These are phyloP conservation scores for Xylariaceae sp. DNA, from an alignment of 2,329 filamentous ascomycete species.

Conservation along the genomic window DNA sequence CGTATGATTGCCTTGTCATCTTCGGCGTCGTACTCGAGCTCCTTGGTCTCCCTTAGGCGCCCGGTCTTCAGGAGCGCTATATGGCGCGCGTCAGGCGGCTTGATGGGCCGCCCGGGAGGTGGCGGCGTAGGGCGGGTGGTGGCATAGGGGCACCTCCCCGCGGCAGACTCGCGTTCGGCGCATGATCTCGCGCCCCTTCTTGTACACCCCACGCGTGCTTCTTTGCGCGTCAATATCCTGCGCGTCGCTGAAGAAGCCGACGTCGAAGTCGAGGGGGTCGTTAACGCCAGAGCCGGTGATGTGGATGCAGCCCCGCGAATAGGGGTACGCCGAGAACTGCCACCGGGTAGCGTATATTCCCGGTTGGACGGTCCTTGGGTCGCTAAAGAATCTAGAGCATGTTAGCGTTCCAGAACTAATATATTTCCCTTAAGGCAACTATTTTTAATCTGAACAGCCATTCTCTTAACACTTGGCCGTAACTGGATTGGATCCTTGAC, in stretches of 20 bases:
- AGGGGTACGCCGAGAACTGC: constrained; percentile 48
- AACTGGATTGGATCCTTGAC: neutral
- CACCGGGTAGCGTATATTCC: constrained; percentile 41
- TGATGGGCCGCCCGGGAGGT: constrained; percentile 32
- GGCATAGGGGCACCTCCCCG: constrained; percentile 31
- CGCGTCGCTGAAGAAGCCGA: constrained; percentile 18
- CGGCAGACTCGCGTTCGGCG: constrained; percentile 44
- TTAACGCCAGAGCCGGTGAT: constrained; percentile 30
- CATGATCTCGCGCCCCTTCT: constrained; percentile 50
- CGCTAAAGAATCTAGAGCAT: constrained; percentile 2
- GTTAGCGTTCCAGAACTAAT: constrained; percentile 1
- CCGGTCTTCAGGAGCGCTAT: constrained; percentile 15
- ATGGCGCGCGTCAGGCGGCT: constrained; percentile 18
- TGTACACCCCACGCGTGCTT: constrained; percentile 55
- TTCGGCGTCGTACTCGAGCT: constrained; percentile 33
- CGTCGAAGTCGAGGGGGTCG: constrained; percentile 4
- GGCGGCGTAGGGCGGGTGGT: constrained; percentile 33
- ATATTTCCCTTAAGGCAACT: no score
- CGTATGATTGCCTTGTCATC: constrained; percentile 36
- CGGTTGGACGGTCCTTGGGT: neutral
- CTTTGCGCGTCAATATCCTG: constrained; percentile 47
- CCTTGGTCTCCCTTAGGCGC: constrained; percentile 6
- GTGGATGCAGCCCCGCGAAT: constrained; percentile 50
- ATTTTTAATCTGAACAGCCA: neutral
- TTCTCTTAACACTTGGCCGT: neutral